phyloP scores from a whole-genome alignment of 1,284 basidiomycete genomes.

The Pseudomicrostroma phylloplanum region DNA sequence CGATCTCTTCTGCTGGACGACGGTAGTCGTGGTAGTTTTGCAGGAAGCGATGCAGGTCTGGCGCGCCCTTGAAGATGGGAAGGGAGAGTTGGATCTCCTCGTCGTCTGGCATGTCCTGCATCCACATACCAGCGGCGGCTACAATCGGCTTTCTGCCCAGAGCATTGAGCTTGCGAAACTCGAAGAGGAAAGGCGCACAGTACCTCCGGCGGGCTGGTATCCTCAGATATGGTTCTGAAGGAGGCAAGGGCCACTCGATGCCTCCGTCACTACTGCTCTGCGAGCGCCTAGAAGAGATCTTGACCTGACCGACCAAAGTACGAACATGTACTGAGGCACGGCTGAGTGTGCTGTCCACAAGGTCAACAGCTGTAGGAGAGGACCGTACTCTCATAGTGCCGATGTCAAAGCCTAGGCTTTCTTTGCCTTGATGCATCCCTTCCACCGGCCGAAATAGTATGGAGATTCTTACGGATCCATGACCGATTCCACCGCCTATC shows the following conservation, averaged over 20 bases:
- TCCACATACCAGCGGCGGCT: constrained; percentile 27
- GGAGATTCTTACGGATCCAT: constrained; percentile 24
- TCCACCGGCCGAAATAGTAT: constrained; percentile 26
- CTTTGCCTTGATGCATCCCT: constrained; percentile 15
- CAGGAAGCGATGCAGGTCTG: constrained; percentile 25
- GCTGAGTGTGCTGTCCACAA: constrained; percentile 21
- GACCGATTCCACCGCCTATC: constrained; percentile 26
- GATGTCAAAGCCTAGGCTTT: constrained; percentile 25
- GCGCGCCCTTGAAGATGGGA: constrained; percentile 21
- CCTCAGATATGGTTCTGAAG: constrained; percentile 20
- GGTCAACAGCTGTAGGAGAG: constrained; percentile 21
- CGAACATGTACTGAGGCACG: constrained; percentile 18
- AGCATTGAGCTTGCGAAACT: constrained; percentile 24
- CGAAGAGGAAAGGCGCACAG: constrained; percentile 26
- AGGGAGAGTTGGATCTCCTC: constrained; percentile 19
- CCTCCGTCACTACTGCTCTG: neutral
- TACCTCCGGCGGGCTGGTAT: constrained; percentile 27
- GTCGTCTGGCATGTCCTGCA: constrained; percentile 32
- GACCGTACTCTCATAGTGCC: constrained; percentile 19
- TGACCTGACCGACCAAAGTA: constrained; percentile 20
- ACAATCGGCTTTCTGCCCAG: constrained; percentile 19
- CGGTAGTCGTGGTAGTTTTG: constrained; percentile 31
- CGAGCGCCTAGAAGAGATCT: constrained; percentile 10
- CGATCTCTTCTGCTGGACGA: constrained; percentile 18
- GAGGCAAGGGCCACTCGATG: constrained; percentile 21